phyloP scores from a whole-genome alignment of 2,329 filamentous ascomycete genomes.

The Alternaria panax region DNA sequence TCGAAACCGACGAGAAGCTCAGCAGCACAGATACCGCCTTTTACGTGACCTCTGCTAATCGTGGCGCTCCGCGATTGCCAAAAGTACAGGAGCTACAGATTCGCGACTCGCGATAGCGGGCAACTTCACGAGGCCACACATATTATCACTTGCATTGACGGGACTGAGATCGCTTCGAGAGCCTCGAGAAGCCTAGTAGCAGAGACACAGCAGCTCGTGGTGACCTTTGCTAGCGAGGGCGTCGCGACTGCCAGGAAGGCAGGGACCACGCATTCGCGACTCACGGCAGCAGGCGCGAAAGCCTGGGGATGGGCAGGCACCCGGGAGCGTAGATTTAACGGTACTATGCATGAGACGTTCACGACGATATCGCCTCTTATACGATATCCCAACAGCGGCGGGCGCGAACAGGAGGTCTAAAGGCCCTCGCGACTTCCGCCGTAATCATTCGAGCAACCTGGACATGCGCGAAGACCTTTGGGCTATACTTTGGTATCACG shows the following conservation, averaged over 20 bases:
- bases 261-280: neutral
- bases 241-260: neutral
- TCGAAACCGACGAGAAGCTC: neutral
- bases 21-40: neutral
- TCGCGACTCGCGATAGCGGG: no score
- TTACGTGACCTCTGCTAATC: no score
- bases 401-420: neutral
- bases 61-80: no score
- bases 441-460: no score
- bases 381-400: neutral
- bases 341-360: neutral
- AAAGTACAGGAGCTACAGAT: no score
- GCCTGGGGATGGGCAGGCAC: no score
- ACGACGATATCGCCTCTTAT: neutral
- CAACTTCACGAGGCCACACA: rapidly evolving
- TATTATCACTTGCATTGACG: no score
- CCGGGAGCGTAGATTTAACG: neutral
- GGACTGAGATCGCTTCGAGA: no score
- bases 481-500: neutral
- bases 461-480: neutral
- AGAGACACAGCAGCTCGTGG: neutral
- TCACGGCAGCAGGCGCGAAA: neutral
- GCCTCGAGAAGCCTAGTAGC: neutral
- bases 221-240: neutral
- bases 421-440: neutral